Conservation (phyloP, 148 eudicot genomes). For the Salicornia ramosissima region DNA sequence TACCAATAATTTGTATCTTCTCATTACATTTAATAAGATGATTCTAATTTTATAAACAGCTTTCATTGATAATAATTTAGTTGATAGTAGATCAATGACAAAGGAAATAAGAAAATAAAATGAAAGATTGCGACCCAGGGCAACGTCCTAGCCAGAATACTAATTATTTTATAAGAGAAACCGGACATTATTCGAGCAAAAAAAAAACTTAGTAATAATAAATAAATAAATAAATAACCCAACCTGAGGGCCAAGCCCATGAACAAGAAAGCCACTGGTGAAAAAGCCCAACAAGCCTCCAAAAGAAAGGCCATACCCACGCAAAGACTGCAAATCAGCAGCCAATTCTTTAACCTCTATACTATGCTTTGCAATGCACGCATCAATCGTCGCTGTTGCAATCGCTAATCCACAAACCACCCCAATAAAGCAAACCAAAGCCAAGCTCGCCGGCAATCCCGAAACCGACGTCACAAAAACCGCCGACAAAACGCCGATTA, state of each 20-base stretch:
- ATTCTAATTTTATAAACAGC: too few relatives aligned
- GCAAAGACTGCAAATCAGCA: constrained; percentile 59
- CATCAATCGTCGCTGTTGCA: constrained; percentile 50
- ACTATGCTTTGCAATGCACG: constrained; percentile 57
- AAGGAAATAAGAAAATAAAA: too few relatives aligned
- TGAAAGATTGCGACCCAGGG: too few relatives aligned
- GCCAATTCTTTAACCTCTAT: constrained; percentile 48
- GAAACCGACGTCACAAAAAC: constrained; percentile 28
- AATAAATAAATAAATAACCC: neutral
- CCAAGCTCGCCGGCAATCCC: constrained; percentile 27
- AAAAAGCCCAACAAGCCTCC: constrained; percentile 56
- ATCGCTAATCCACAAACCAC: constrained; percentile 39
- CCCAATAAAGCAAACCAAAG: constrained; percentile 45
- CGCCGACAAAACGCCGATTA: constrained; percentile 40
- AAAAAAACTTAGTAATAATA: too few relatives aligned
- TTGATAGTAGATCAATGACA: too few relatives aligned
- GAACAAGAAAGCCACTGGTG: constrained; percentile 52
- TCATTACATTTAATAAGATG: too few relatives aligned
- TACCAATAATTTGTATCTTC: too few relatives aligned
- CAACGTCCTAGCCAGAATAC: too few relatives aligned
- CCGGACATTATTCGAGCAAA: too few relatives aligned
- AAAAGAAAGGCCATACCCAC: constrained; percentile 41
- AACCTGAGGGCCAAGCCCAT: constrained; percentile 66
- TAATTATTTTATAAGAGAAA: too few relatives aligned
- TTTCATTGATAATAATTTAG: too few relatives aligned